Percentiles rank a stretch among this genome's conserved stretches.
phyloP scores from a whole-genome alignment of 305 asterid genomes.

The Ilex paraguariensis region DNA sequence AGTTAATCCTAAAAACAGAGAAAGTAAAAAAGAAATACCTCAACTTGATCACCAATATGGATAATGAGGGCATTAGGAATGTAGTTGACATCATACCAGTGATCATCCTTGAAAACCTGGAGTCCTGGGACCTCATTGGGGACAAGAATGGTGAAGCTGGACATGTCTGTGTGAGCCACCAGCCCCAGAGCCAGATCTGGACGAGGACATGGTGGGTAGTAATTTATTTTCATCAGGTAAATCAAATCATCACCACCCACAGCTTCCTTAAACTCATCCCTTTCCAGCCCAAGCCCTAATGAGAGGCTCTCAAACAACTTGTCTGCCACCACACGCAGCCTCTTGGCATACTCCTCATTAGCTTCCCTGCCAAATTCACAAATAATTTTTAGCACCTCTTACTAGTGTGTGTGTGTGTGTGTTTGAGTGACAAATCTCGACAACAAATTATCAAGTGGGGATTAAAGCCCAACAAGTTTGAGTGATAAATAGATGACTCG shows the following conservation, averaged over 20 bases:
- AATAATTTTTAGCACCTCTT: no score
- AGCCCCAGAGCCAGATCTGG: constrained; percentile 64
- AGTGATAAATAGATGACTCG: no score
- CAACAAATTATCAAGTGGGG: no score
- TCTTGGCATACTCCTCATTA: constrained; percentile 35
- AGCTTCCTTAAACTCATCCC: constrained; percentile 33
- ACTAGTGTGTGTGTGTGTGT: no score
- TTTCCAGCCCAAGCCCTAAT: constrained; percentile 42
- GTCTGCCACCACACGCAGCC: constrained; percentile 25
- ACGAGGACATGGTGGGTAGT: constrained; percentile 61
- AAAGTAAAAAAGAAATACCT: constrained; percentile 24
- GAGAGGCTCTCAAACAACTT: constrained; percentile 34
- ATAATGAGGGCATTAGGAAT: constrained; percentile 53
- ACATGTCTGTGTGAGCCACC: constrained; percentile 68
- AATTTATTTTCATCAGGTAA: constrained; percentile 43
- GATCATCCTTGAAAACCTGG: constrained; percentile 41
- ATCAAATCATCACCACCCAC: constrained; percentile 41
- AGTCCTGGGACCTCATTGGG: constrained; percentile 65
- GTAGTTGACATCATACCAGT: constrained; percentile 57
- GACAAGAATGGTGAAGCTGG: constrained; percentile 45
- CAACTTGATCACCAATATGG: constrained; percentile 62
- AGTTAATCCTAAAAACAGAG: no score
- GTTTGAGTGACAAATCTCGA: no score
- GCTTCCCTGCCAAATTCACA: constrained; percentile 26
- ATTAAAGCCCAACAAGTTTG: no score